A percentile compares a stretch with the other conserved stretches of the same genome.
phyloP scores from a whole-genome alignment of 2,329 filamentous ascomycete genomes.

The Microdochium trichocladiopsis region DNA sequence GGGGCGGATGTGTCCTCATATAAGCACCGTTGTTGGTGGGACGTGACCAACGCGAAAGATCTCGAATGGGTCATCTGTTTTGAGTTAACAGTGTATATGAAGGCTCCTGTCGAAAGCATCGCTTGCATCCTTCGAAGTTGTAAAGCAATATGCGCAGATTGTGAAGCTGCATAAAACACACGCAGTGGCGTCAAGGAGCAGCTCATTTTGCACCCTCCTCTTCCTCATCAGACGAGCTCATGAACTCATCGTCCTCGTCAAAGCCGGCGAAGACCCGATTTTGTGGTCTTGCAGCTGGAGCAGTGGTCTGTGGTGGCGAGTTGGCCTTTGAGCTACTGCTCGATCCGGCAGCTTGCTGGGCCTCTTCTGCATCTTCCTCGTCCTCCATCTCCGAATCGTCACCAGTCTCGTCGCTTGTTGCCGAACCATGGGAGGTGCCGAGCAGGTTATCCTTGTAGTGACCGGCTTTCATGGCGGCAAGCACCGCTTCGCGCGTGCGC shows the following conservation, averaged over 20 bases:
- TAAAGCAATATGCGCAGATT: too few relatives aligned
- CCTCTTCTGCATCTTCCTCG: constrained; percentile 28
- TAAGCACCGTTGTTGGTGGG: too few relatives aligned
- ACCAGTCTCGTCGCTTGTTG: constrained; percentile 26
- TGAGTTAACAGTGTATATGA: too few relatives aligned
- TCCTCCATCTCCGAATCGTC: constrained; percentile 23
- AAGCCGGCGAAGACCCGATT: constrained; percentile 61
- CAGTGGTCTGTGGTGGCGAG: constrained; percentile 36
- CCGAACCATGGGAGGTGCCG: constrained; percentile 41
- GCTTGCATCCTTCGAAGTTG: too few relatives aligned
- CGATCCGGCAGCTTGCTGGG: background rate
- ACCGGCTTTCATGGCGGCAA: constrained; percentile 61
- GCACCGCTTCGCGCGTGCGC: constrained; percentile 70
- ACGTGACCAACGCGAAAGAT: too few relatives aligned
- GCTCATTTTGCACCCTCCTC: constrained; percentile 10
- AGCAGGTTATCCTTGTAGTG: constrained; percentile 54
- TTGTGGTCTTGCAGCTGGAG: constrained; percentile 29
- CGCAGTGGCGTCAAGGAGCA: background rate
- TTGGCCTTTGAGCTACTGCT: constrained; percentile 37
- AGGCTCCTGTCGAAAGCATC: too few relatives aligned
- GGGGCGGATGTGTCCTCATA: too few relatives aligned
- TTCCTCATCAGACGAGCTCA: constrained; percentile 60
- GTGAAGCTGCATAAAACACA: background rate
- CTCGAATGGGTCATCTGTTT: too few relatives aligned
- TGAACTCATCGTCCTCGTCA: constrained; percentile 71